Evolutionary conservation across 2,329 filamentous ascomycete genomes (phyloP), one percentile per base, ranked within the genome.

Genomic region (Botrytis sinoallii): DNA sequence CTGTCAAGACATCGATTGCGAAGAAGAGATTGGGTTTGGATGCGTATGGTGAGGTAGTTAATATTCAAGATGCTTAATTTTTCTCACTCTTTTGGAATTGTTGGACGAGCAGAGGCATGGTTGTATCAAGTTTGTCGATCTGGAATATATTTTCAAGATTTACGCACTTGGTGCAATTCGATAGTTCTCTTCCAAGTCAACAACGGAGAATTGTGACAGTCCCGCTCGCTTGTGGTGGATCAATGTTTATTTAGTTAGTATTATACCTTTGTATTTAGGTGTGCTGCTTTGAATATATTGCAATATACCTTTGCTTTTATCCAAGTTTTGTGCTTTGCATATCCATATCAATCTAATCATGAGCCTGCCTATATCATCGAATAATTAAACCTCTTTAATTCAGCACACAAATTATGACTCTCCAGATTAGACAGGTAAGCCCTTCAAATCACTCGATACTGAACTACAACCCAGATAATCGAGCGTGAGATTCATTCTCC

Each of bases 1-100:
- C 84, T n/a, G 84, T 85, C 79, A 85, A 85, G 79, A 81, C 82
- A 16, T 86, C 85, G 29, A 79, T 83, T 18, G 76, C 81, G 75
- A 84, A 83, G 77, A 84, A 84, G 79, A 81, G 80, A 63, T 74
- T 85, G 25, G 81, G 79, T 4, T 76, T 85, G 20, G 76, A 76
- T 72, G 71, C 70, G 3, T 72, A 75, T 66, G 74, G 73, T 42
- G 74, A 77, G 20, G 71, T 77, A 55, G 74, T 77, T 46, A 73
- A 75, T 70, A 75, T 75, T 46, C 61, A 73, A 55, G 61, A 74
- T 25, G 59, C 64, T 32, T 73, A 59, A 40, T 61, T 38, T 32
- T 29, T 57, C 6, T 29, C 52, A 29, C n/a, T 57, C 48, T 57
- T 57, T 57, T n/a, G n/a, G 14, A 29, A 57, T 29, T 29, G 14